phyloP scores from a whole-genome alignment of 2,329 filamentous ascomycete genomes.

The Neopestalotiopsis sp. region DNA sequence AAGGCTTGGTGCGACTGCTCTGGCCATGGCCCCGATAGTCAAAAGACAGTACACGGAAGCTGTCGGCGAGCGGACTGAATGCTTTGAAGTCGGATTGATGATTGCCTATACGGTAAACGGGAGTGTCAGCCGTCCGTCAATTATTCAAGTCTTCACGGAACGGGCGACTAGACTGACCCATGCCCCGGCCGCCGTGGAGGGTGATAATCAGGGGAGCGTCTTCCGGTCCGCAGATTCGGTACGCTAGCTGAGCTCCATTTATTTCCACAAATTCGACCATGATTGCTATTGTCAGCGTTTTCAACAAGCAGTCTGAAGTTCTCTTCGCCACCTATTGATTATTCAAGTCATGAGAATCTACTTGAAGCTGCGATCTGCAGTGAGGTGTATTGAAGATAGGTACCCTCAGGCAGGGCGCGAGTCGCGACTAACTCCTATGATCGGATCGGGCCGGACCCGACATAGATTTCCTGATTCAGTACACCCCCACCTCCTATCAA shows the following conservation, averaged over 20 bases:
- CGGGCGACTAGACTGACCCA: constrained; percentile 29
- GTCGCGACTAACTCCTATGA: not conserved
- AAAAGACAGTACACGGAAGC: constrained; percentile 40
- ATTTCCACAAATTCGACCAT: constrained; percentile 34
- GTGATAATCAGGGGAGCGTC: constrained; percentile 40
- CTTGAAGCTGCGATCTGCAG: too few species aligned
- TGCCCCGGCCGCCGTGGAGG: constrained; percentile 41
- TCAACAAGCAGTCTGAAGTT: too few species aligned
- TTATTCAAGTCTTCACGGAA: not conserved
- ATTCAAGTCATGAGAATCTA: too few species aligned
- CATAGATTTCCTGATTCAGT: not conserved
- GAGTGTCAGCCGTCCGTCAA: not conserved
- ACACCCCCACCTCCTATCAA: not conserved
- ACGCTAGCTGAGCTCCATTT: constrained; percentile 40
- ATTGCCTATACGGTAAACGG: constrained; percentile 28
- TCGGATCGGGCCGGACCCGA: not conserved
- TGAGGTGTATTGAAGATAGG: too few species aligned
- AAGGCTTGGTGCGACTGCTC: constrained; percentile 39
- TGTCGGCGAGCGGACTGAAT: constrained; percentile 33
- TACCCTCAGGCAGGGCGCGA: not conserved
- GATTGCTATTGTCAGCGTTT: not conserved
- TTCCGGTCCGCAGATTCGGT: constrained; percentile 34
- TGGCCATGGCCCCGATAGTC: constrained; percentile 42
- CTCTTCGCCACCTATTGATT: too few species aligned
- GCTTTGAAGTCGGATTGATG: constrained; percentile 39